A percentile compares a stretch with the other conserved stretches of the same genome.
Evolutionary conservation across 768 basidiomycete species (phyloP).

Genomic region (Panaeolus papilionaceus): DNA sequence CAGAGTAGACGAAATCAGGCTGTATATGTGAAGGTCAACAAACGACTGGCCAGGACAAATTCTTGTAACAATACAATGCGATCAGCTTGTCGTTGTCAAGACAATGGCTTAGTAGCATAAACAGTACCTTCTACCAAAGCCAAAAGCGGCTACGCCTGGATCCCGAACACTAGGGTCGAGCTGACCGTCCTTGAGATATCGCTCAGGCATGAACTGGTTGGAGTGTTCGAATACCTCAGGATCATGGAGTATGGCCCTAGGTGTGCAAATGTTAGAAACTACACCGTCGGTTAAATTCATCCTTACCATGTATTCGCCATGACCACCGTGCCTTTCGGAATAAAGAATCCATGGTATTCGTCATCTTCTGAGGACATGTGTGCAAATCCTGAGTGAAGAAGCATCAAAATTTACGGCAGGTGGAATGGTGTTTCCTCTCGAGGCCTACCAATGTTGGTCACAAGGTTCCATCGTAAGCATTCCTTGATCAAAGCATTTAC

Average conservation of each 20-base stretch:
- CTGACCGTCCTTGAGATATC: slow-evolving; percentile 38
- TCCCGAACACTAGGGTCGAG: slow-evolving; percentile 22
- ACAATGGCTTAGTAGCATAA: not conserved
- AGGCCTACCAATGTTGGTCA: slow-evolving; percentile 25
- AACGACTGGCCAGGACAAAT: slow-evolving; percentile 44
- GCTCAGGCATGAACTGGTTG: slow-evolving; percentile 45
- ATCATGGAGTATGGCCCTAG: slow-evolving; percentile 37
- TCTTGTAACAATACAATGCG: slow-evolving; percentile 21
- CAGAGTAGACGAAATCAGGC: slow-evolving; percentile 37
- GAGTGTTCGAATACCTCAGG: slow-evolving; percentile 44
- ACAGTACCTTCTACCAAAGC: slow-evolving; percentile 31
- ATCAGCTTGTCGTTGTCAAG: too few relatives aligned
- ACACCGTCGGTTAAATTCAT: too few relatives aligned
- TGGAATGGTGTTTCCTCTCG: too few relatives aligned
- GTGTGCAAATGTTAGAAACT: not conserved
- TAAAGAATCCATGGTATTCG: slow-evolving; percentile 42
- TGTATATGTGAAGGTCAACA: slow-evolving; percentile 32
- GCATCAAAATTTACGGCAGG: too few relatives aligned
- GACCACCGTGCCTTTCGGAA: slow-evolving; percentile 47
- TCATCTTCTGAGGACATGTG: slow-evolving; percentile 42
- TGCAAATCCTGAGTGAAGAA: slow-evolving; percentile 22
- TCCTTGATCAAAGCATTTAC: slow-evolving; percentile 43
- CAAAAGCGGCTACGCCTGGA: slow-evolving; percentile 24
- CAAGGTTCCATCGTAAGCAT: slow-evolving; percentile 26
- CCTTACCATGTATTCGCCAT: slow-evolving; percentile 47